Evolutionary conservation across 345 rosid species (phyloP), one percentile per base, ranked within the genome.

Genomic region (Heritiera fomes): DNA sequence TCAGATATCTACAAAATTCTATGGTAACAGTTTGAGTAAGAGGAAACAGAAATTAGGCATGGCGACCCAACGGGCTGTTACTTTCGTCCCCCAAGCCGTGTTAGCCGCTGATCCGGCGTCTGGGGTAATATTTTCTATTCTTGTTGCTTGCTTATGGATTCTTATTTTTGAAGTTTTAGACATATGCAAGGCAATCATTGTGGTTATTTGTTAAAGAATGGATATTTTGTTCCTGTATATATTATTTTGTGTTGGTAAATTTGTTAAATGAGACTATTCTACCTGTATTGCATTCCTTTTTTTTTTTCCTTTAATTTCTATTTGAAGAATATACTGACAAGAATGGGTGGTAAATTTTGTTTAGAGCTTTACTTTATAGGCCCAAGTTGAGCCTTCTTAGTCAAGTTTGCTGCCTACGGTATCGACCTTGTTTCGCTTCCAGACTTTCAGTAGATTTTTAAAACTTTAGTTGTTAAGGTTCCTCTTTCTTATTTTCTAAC

Each of bases 21-120:
- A 73, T 72, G 92, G 94, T 8, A 85, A 77, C 50, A 77, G 83
- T 65, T 84, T 92, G 62, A 86, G 77, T 28, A 62, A 67, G 81
- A 30, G 84, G 71, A 85, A 81, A 78, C 79, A 83, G 28, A 85
- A 82, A 55, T 59, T 82, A 23, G 65, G 78, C 55, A 77, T 80
- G 79, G 88, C 83, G 81, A 76, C 71, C 17, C 84, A 78, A 75
- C 88, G 80, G 46, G 41, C 86, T 49, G 79, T 82, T 73, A 67
- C 84, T 0, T 75, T 88, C 74, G 65, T 82, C 62, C 87, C 98
- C 38, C 87, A 85, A 49, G 93, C 99, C 68, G 90, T 90, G 10
- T 88, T 96, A 81, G 86, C 95, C 10, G 84, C 86, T 87, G 95
- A 90, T 85, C 87, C 95, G 4, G 75, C 94, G 72, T 87, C 92